Evolutionary conservation across 257 asterid species (phyloP).

Genomic region (Phtheirospermum japonicum): DNA sequence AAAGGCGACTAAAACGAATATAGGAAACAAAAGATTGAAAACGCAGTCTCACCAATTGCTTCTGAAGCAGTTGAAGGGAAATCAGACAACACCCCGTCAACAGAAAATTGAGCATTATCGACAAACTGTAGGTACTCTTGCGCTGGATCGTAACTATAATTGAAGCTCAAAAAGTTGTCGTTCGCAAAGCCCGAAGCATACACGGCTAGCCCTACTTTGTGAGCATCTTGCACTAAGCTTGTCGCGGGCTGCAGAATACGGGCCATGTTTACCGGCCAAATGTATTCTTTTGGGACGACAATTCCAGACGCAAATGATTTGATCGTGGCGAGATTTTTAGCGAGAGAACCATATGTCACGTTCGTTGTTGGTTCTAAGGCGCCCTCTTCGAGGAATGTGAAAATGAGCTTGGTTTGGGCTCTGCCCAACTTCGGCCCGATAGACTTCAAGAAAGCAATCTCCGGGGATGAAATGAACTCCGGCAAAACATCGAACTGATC

Average conservation of each 20-base stretch:
- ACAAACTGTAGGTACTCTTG: constrained; percentile 67
- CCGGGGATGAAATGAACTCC: constrained; percentile 87
- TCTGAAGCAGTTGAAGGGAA: constrained; percentile 85
- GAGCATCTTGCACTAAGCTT: constrained; percentile 71
- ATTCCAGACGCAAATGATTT: constrained; percentile 77
- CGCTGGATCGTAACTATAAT: constrained; percentile 82
- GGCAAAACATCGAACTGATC: constrained; percentile 34
- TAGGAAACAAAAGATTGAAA: not conserved
- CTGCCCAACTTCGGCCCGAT: constrained; percentile 41
- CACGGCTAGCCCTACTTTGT: constrained; percentile 65
- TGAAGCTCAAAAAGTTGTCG: constrained; percentile 61
- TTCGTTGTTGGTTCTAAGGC: constrained; percentile 66
- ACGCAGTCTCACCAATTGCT: constrained; percentile 55
- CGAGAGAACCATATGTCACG: constrained; percentile 46
- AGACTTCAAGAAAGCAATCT: constrained; percentile 79
- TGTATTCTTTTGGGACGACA: constrained; percentile 73
- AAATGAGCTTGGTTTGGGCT: constrained; percentile 49
- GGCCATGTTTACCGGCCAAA: constrained; percentile 58
- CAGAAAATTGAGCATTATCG: constrained; percentile 63
- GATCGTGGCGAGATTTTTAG: constrained; percentile 46
- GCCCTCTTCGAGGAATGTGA: constrained; percentile 41
- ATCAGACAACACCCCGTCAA: constrained; percentile 80
- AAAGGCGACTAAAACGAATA: not conserved
- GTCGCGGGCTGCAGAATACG: constrained; percentile 62
- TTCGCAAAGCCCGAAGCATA: constrained; percentile 80